Percentiles rank a stretch among this genome's conserved stretches.
These are phyloP conservation scores for Cyberlindnera suaveolens DNA, from an alignment of 805 yeast genomes.

Conservation along the genomic window DNA sequence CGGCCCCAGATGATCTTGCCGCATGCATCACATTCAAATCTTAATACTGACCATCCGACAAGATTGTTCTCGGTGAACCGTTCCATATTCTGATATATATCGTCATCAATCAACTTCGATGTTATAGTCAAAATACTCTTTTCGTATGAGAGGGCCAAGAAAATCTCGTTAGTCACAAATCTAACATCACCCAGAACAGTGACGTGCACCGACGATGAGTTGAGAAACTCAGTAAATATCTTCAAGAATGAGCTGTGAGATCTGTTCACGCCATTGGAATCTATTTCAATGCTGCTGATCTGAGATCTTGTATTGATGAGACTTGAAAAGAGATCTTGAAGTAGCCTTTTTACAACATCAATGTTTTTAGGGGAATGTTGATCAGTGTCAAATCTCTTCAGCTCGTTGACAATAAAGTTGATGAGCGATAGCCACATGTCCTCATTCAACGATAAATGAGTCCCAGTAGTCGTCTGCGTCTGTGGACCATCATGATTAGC, in stretches of 20 bases:
- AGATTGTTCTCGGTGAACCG: constrained; percentile 34
- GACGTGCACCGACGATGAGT: constrained; percentile 36
- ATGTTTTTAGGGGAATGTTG: constrained; percentile 16
- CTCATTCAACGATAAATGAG: constrained; percentile 26
- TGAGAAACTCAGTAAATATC: constrained; percentile 50
- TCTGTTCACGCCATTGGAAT: constrained; percentile 13
- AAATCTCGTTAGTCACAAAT: constrained; percentile 54
- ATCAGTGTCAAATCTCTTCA: constrained; percentile 24
- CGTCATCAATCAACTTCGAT: constrained; percentile 48
- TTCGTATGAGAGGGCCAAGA: constrained; percentile 60
- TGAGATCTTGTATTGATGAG: constrained; percentile 29
- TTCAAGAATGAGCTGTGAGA: constrained; percentile 39
- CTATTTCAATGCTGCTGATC: constrained; percentile 15
- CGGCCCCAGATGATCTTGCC: constrained; percentile 70
- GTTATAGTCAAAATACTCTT: constrained; percentile 46
- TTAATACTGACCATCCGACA: constrained; percentile 59
- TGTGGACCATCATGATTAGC: constrained; percentile 17
- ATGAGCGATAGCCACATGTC: constrained; percentile 34
- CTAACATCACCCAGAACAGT: constrained; percentile 57
- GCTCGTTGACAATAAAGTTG: constrained; percentile 31
- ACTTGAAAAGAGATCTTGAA: constrained; percentile 37
- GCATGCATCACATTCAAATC: constrained; percentile 67
- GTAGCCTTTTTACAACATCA: constrained; percentile 31
- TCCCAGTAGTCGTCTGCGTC: constrained; percentile 4
- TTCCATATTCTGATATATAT: constrained; percentile 43